Base-by-base conservation (phyloP, 306 rosid genomes). In the Rosa lucieae region DNA sequence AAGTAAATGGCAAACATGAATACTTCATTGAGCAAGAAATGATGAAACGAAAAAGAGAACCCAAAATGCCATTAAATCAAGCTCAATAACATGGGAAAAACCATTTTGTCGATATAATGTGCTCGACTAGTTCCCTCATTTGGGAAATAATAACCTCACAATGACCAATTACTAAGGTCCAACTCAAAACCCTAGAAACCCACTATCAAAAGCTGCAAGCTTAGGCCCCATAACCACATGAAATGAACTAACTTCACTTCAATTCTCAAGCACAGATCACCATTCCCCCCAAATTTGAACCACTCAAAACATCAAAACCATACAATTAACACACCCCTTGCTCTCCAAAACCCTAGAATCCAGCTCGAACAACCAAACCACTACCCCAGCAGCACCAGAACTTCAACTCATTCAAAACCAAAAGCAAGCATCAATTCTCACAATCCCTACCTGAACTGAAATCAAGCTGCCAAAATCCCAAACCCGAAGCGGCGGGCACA, bases 301-400 rank as follows among this genome's bases (percentile, higher is more conserved):
- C 76, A 51, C 12, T 46, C 52, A 81, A 73, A 66, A 44, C 77
- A 74, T 70, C 43, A 65, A 48, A 20, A 9, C 40, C 79, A 53
- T 23, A 0, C 32, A 55, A 67, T 11, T 56, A 35, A 13, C 40
- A 67, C 79, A 14, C 12, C 37, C 32, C 20, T 49, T 77, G 39
- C 62, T 66, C 18, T 26, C 10, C 77, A n/a, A 75, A 61, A 46
- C 92, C 89, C 89, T 70, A 87, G 78, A 81, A 80, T 15, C 55
- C 4, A 72, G 14, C 63, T 49, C 53, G 63, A 48, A 80, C 3
- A 29, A 42, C 11, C 23, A 17, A 37, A 11, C 11, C 29, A 72
- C 3, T 75, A 76, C 70, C 43, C 6, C 43, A 23, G 17, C 20
- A 26, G 39, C 77, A 51, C 52, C 37, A 67, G 70, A 78, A 65